Evolutionary conservation across 306 rosid genomes (phyloP), one percentile per base, ranked within the genome.

Genomic region (Begonia masoniana): DNA sequence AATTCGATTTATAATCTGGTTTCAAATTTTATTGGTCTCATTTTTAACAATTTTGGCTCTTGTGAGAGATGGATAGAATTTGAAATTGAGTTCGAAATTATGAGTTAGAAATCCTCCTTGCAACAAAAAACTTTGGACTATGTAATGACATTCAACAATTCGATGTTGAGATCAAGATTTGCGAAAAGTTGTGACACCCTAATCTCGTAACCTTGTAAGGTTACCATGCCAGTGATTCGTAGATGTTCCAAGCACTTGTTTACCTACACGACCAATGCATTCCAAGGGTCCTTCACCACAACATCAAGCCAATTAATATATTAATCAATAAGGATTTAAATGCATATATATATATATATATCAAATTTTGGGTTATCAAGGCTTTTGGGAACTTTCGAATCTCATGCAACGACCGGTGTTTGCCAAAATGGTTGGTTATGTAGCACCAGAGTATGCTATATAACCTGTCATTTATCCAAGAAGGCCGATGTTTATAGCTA

Each of bases 341-440:
- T 50, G 83, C 82, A 41, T 79, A 79, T 57, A 59, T 83, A 83
- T 50, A 82, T 80, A 41, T 79, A 79, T 57, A 59, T 83, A 8
- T 79, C 93, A 0, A 85, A 79, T 64, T 83, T 83, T 13, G 93
- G 93, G 45, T 72, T 83, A 62, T 81, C 93, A 10, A 76, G 82
- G 56, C 77, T 83, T 15, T 71, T 83, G 2, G 93, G 77, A 66
- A 83, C 77, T 31, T 74, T 83, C 4, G 84, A 83, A 65, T 76
- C 84, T 16, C 93, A 83, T 60, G 93, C 87, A 63, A 83, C 93
- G 10, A 79, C 87, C 15, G 84, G 72, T 42, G 87, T 83, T 83
- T 56, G 84, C 79, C 0, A 83, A 87, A 56, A 83, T 85, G 31
- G 78, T 83, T 47, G 93, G 93, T 31, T 83, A 83, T 51, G 87